Percentiles rank a stretch among this genome's conserved stretches.
phyloP scores from a whole-genome alignment of 2,329 filamentous ascomycete genomes.

The Talaromyces amestolkiae region DNA sequence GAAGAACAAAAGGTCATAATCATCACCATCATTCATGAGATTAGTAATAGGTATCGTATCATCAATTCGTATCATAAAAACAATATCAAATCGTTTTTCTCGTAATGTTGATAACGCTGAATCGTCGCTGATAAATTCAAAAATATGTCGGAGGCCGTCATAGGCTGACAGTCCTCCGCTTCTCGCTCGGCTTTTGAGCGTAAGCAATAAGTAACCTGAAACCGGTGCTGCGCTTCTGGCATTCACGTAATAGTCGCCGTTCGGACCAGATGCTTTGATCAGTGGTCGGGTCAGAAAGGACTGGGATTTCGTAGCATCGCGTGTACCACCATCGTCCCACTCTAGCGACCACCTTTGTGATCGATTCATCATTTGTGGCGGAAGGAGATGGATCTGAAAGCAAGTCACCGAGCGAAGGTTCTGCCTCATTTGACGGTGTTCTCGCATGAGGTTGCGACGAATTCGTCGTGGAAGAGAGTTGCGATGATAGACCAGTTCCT shows the following conservation, averaged over 20 bases:
- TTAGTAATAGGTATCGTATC: not conserved
- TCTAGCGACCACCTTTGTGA: constrained; percentile 86
- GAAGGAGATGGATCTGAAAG: constrained; percentile 70
- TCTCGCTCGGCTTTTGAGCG: constrained; percentile 69
- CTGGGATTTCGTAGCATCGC: constrained; percentile 77
- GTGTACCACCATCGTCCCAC: constrained; percentile 97
- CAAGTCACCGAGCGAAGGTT: constrained; percentile 63
- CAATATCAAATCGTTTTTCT: constrained; percentile 11
- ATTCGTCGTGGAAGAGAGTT: constrained; percentile 23
- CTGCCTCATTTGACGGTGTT: constrained; percentile 38
- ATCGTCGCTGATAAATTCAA: not conserved
- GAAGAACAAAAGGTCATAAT: constrained; percentile 2
- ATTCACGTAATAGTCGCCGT: constrained; percentile 72
- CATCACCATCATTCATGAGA: constrained; percentile 18
- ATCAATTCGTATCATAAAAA: constrained; percentile 1
- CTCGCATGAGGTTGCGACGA: constrained; percentile 23
- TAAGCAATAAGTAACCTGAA: constrained; percentile 90
- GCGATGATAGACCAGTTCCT: constrained; percentile 23
- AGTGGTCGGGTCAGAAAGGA: constrained; percentile 50
- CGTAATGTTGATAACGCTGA: constrained; percentile 11
- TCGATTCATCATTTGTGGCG: constrained; percentile 72
- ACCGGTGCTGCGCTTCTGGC: constrained; percentile 79
- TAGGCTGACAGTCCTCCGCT: constrained; percentile 45
- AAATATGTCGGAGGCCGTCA: constrained; percentile 21
- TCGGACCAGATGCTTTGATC: constrained; percentile 76